Base-by-base conservation (phyloP, 106 monocot species). In the Allium fistulosum region DNA sequence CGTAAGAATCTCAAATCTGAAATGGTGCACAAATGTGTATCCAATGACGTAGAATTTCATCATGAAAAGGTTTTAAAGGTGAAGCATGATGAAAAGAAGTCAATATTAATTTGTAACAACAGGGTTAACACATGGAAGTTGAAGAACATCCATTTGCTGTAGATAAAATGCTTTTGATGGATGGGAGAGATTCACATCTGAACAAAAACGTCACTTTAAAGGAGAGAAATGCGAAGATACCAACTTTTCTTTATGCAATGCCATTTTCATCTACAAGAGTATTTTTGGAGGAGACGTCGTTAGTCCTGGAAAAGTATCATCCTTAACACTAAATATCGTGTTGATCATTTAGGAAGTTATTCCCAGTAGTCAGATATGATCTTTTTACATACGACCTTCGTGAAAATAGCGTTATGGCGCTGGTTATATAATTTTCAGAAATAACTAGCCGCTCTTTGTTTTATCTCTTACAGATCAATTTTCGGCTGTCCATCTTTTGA, bases 111-210 rank as follows among this genome's bases (percentile, higher is more conserved):
- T 62, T 99, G 97, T 67, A 87, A 74, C 27, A 92, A 99, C 45
- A 92, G 92, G 0, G 66, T 78, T 7, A 75, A 74, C 46, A 69
- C 93, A 92, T 90, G 27, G 97, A 99, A 65, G 97, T 99, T 4
- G 97, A 99, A 63, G 86, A 84, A 9, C 97, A 99, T 61, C 97
- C 97, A 2, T 99, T 99, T 48, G 92, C 89, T 68, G 59, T 93
- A 46, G 92, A 99, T 50, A 86, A 87, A 77, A 99, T 99, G 92
- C 70, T 99, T 2, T 93, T 99, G 77, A 99, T 99, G 97, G 97
- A 99, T 61, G 92, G 92, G 97, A 83, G 97, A 60, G 97, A 99
- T 74, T 84, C 89, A 48, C 97, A 99, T 72, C 80, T 99, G 9
- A 27, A 69, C 0, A 67, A 51, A 0, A 62, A 67, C 2, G 49